Evolutionary conservation across 2,329 filamentous ascomycete species (phyloP), one percentile per base, ranked within the genome.

Genomic region (Colletotrichum magnum): DNA sequence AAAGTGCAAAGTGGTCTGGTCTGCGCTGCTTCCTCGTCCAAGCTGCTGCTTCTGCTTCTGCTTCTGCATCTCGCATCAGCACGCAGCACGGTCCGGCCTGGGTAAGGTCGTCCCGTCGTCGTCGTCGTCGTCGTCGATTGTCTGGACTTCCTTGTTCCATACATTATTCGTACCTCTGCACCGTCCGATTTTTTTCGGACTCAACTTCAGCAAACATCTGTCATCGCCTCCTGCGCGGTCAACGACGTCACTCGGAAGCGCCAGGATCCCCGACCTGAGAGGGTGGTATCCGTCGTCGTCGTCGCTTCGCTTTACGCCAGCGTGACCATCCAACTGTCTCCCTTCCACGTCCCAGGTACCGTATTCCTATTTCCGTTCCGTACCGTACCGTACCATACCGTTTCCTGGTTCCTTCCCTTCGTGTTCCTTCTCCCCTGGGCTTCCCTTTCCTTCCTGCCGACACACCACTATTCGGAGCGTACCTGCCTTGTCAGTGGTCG

Each of bases 21-120:
- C 48, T 64, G 52, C 28, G 64, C 64, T 58, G 52, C 39, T 39
- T 64, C 45, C 16, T 16, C 52, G 64, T 68, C 64, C 64, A 45
- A 68, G 64, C 47, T 68, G 47, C 26, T 64, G 45, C 64, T 58
- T 28, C 41, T 18, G 53, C 21, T 4, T 32, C 36, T 13, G 45
- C 64, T 58, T 28, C 41, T 18, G 53, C 21, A 7, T 32, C 36
- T 13, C 21, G 18, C 32, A 36, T 36, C 32, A 36, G 32, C 32
- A 36, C 32, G 32, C 32, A 43, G 41, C 18, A 10, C n/a, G 45
- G 45, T 48, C 45, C 18, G 45, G 45, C n/a, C 45, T 48, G n/a
- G 45, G 9, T n/a, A 24, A n/a, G 43, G 32, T 36, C 10, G 32
- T 36, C 32, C 32, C 32, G 32, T 36, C 9, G 32, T 32, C 28